These are phyloP conservation scores for Anacardium occidentale DNA, from an alignment of 345 rosid genomes.

Conservation along the genomic window DNA sequence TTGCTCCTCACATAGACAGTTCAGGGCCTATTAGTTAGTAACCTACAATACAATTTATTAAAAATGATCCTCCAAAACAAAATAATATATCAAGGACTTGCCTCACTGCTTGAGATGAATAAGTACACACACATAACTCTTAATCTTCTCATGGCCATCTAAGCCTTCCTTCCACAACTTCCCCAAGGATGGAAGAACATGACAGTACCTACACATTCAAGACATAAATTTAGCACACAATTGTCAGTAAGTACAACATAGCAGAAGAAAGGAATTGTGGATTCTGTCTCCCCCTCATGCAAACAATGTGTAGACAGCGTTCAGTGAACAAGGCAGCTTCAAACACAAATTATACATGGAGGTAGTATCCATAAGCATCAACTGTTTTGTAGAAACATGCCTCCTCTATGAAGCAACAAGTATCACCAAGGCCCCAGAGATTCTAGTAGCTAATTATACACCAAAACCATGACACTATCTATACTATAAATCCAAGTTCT, in stretches of 20 bases:
- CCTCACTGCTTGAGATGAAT: constrained; percentile 70
- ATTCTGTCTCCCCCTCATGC: neutral
- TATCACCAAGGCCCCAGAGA: neutral
- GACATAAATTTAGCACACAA: constrained; percentile 14
- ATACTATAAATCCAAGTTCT: constrained; percentile 1
- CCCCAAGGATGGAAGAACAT: constrained; percentile 82
- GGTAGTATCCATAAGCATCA: neutral
- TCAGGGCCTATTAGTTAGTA: too few species aligned
- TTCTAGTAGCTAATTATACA: neutral
- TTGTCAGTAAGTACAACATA: neutral
- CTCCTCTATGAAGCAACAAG: neutral
- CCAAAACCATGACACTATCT: neutral
- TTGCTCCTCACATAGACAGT: too few species aligned
- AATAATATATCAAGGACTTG: constrained; percentile 39
- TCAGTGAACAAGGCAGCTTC: neutral
- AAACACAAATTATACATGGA: neutral
- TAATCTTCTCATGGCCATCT: constrained; percentile 94
- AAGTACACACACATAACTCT: constrained; percentile 97
- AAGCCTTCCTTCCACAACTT: constrained; percentile 95
- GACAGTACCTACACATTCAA: constrained; percentile 69
- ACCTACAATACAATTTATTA: constrained; percentile 5
- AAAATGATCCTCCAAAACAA: constrained; percentile 19
- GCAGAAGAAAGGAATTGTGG: neutral
- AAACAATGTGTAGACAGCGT: neutral
- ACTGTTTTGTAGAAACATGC: neutral